Evolutionary conservation across 2,329 filamentous ascomycete species (phyloP).

Genomic region (Calonectria montana): DNA sequence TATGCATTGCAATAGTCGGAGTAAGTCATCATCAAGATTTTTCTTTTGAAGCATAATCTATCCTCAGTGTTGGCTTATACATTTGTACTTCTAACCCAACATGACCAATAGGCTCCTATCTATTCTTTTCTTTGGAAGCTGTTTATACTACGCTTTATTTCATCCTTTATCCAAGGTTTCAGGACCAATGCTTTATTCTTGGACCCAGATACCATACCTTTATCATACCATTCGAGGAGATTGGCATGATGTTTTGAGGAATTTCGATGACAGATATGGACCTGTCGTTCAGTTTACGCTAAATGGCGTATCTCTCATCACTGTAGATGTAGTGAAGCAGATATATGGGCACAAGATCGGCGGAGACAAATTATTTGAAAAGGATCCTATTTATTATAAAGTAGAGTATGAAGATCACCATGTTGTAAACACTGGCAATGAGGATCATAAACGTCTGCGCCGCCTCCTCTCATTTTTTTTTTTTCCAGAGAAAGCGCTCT

Average conservation of each 20-base stretch:
- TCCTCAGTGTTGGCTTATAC: too few species aligned
- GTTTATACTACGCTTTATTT: neutral
- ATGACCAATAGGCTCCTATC: neutral
- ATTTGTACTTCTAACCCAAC: neutral
- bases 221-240: neutral
- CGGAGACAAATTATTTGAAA: neutral
- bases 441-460: neutral
- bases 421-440: neutral
- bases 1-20: neutral
- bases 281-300: neutral
- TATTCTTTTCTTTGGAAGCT: neutral
- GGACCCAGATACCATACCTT: neutral
- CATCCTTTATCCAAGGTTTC: neutral
- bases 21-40: neutral
- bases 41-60: neutral
- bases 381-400: neutral
- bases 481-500: neutral
- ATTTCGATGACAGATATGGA: neutral
- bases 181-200: neutral
- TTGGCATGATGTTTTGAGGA: neutral
- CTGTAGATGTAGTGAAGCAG: neutral
- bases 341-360: neutral
- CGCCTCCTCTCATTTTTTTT: neutral
- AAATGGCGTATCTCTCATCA: neutral
- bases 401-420: neutral